phyloP scores from a whole-genome alignment of 768 basidiomycete species.

The Kondoa malvinella region DNA sequence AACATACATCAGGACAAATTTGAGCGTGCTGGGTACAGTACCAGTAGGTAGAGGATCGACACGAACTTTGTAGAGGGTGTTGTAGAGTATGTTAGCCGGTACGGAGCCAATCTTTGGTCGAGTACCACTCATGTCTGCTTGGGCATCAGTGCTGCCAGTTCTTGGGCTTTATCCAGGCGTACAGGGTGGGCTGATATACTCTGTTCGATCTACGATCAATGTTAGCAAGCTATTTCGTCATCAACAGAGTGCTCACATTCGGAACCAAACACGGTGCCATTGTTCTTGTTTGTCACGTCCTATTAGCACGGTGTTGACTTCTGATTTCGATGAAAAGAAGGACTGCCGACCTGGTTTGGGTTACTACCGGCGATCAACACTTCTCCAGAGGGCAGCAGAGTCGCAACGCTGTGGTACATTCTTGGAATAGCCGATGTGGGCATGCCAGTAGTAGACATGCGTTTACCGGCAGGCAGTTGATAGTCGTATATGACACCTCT shows the following conservation, averaged over 20 bases:
- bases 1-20: slow-evolving; percentile 22
- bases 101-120: slow-evolving; percentile 37
- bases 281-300: neutral
- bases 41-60: slow-evolving; percentile 27
- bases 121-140: slow-evolving; percentile 40
- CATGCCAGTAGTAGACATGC: slow-evolving; percentile 44
- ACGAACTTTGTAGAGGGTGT: slow-evolving; percentile 30
- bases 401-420: slow-evolving; percentile 47
- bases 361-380: slow-evolving; percentile 60
- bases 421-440: slow-evolving; percentile 47
- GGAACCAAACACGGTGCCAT: slow-evolving; percentile 40
- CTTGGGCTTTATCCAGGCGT: slow-evolving; percentile 17
- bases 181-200: slow-evolving; percentile 27
- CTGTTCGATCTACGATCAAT: no score
- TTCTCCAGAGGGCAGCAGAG: slow-evolving; percentile 37
- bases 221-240: no score
- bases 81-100: slow-evolving; percentile 31
- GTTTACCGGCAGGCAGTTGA: slow-evolving; percentile 23
- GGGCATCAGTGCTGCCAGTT: slow-evolving; percentile 14
- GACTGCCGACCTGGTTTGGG: slow-evolving; percentile 32
- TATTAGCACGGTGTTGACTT: slow-evolving; percentile 29
- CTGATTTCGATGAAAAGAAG: slow-evolving; percentile 11
- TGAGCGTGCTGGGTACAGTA: slow-evolving; percentile 31
- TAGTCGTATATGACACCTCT: slow-evolving; percentile 48
- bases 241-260: no score